A percentile compares a stretch with the other conserved stretches of the same genome.
Conservation (phyloP, 495 filamentous ascomycete genomes). For the Lindgomyces ingoldianus region DNA sequence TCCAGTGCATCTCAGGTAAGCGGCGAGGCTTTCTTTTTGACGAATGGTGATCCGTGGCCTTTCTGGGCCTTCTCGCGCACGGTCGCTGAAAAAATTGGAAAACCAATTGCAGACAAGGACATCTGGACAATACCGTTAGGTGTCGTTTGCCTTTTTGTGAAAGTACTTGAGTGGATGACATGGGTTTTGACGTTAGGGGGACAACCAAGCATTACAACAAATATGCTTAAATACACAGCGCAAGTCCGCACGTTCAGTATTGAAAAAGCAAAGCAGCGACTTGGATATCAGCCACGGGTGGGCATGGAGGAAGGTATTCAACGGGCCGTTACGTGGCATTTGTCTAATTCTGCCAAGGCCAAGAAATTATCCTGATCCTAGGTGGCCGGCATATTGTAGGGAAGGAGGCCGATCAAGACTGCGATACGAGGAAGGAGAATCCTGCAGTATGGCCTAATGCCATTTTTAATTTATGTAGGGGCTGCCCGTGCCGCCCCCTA, state of each 20-base stretch:
- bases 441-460: too few relatives aligned
- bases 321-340: conserved; percentile 59
- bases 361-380: not conserved
- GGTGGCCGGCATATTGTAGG: too few relatives aligned
- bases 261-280: conserved; percentile 71
- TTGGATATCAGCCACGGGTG: conserved; percentile 75
- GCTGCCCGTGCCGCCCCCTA: too few relatives aligned
- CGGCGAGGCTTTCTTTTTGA: conserved; percentile 91
- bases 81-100: conserved; percentile 59
- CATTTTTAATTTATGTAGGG: too few relatives aligned
- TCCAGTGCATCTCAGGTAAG: conserved; percentile 78
- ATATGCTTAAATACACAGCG: conserved; percentile 69
- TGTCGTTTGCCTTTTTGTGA: conserved; percentile 64
- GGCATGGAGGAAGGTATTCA: conserved; percentile 70
- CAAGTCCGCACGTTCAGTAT: conserved; percentile 88
- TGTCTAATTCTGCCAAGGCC: not conserved
- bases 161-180: conserved; percentile 65
- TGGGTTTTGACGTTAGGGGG: conserved; percentile 72
- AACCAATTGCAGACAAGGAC: conserved; percentile 41
- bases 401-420: too few relatives aligned
- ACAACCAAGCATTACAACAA: conserved; percentile 21
- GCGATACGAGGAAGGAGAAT: too few relatives aligned
- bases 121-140: conserved; percentile 68
- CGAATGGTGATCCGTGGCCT: conserved; percentile 84
- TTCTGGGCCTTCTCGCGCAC: conserved; percentile 90